These are phyloP conservation scores for Candida glucosophila DNA, from an alignment of 1,139 yeast species.

Conservation along the genomic window DNA sequence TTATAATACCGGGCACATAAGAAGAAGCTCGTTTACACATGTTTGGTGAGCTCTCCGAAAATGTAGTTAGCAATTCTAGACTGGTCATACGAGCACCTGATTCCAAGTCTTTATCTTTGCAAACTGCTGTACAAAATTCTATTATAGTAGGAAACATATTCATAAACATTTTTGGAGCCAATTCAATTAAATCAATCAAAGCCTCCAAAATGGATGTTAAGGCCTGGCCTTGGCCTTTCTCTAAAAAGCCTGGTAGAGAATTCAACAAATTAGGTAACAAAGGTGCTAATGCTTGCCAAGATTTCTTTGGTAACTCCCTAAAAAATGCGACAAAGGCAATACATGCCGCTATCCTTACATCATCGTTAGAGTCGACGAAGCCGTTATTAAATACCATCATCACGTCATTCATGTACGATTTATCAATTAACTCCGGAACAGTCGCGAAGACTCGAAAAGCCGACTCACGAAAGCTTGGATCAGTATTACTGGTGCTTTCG, in stretches of 20 bases:
- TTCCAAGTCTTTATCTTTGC: conserved; percentile 75
- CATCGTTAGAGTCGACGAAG: conserved; percentile 69
- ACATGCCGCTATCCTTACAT: conserved; percentile 85
- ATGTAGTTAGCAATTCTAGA: conserved; percentile 78
- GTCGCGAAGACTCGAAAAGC: conserved; percentile 84
- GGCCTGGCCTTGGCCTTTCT: conserved; percentile 70
- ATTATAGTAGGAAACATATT: conserved; percentile 84
- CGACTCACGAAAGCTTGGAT: conserved; percentile 77
- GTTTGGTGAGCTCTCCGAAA: conserved; percentile 87
- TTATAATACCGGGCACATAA: conserved; percentile 65
- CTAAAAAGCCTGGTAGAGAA: conserved; percentile 78
- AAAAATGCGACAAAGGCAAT: conserved; percentile 89
- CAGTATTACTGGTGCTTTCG: conserved; percentile 53
- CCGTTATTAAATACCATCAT: conserved; percentile 71
- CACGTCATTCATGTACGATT: conserved; percentile 44
- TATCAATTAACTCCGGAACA: conserved; percentile 70
- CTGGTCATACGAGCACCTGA: conserved; percentile 76
- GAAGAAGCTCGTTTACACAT: conserved; percentile 82
- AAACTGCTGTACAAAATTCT: conserved; percentile 74
- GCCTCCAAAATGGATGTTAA: conserved; percentile 84
- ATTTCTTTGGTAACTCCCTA: conserved; percentile 65
- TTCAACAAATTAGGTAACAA: conserved; percentile 77
- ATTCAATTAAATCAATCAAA: conserved; percentile 79
- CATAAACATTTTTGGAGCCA: conserved; percentile 91
- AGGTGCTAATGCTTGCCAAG: conserved; percentile 71